Evolutionary conservation across 257 asterid species (phyloP), one percentile per base, ranked within the genome.

Genomic region (Solanum dulcamara): DNA sequence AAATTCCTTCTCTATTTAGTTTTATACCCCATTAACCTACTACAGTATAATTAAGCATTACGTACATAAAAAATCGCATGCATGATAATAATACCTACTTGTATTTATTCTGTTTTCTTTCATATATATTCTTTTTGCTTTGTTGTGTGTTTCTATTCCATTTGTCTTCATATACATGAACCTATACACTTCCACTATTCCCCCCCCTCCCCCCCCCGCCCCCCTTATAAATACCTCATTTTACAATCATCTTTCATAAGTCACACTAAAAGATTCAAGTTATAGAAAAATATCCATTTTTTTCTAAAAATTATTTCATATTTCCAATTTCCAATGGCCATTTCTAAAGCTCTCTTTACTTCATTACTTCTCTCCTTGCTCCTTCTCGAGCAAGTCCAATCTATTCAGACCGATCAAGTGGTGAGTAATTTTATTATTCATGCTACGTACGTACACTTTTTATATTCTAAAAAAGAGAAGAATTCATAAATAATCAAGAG

Each of bases 311-410:
- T 3, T 15, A 67, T 75, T 75, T 75, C 59, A 44, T 24, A 24
- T 20, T 59, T n/a, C n/a, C n/a, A n/a, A n/a, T n/a, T n/a, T n/a
- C 33, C 85, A 13, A 93, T 94, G 98, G 93, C 91, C 59, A 85
- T 86, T 85, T 51, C 92, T 48, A 93, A 92, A 86, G 26, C 82
- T 62, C 53, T 91, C 38, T 28, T 88, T 32, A 88, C 89, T 79
- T 75, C 93, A 13, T 33, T 92, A 37, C 67, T 93, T 51, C 85
- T 93, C 42, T 84, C 90, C 64, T 83, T 93, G 66, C 84, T 95
- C 10, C 66, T 86, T 66, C 66, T 93, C 68, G 83, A 92, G 60
- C 91, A 92, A 62, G 91, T 87, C 83, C 92, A 92, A 80, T 90
- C 97, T 44, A 75, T 85, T 87, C 93, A 89, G 68, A 75, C 91